Evolutionary conservation across 2,329 filamentous ascomycete species (phyloP), one percentile per base, ranked within the genome.

Genomic region (Aureobasidium sp.): DNA sequence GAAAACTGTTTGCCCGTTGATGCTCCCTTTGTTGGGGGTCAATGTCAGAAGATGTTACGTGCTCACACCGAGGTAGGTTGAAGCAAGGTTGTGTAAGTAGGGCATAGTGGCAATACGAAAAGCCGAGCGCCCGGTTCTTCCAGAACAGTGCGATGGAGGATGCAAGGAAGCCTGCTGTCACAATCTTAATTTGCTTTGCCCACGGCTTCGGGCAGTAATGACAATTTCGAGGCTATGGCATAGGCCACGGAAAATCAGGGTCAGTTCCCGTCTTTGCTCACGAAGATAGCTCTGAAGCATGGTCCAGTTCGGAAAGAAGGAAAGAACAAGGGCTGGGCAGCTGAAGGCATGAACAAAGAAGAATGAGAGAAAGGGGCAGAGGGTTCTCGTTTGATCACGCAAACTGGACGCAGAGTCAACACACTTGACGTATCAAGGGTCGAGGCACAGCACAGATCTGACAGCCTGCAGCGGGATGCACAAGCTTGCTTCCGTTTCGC

Each of bases 111-210:
- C 55, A 58, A 34, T 39, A 48, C 36, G 20, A 55, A 25, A 48
- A 34, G 47, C 60, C 60, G 51, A 55, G 41, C 34, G 41, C 25
- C 39, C 60, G 49, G 44, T 45, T 56, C 42, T 62, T 62, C 60
- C 60, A 62, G 60, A 62, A 62, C 22, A 48, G 49, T 45, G 20
- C 34, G 25, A 27, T 20, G 49, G 47, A 62, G 49, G 41, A 62
- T 62, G 59, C 49, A 62, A 62, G 59, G 51, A 48, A 41, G 49
- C 57, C 45, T 49, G 45, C 57, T 51, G 57, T 60, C 57, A 49
- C 45, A 48, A 48, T 58, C 55, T 58, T 47, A 58, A 58, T 27
- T 58, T 58, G 34, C 42, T 58, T 58, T 15, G 42, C 42, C 55
- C 53, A 20, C 14, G 53, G 53, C 29, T 29, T 45, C 27, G 53